Conservation (phyloP, 345 rosid species). For the Hibiscus mutabilis region DNA sequence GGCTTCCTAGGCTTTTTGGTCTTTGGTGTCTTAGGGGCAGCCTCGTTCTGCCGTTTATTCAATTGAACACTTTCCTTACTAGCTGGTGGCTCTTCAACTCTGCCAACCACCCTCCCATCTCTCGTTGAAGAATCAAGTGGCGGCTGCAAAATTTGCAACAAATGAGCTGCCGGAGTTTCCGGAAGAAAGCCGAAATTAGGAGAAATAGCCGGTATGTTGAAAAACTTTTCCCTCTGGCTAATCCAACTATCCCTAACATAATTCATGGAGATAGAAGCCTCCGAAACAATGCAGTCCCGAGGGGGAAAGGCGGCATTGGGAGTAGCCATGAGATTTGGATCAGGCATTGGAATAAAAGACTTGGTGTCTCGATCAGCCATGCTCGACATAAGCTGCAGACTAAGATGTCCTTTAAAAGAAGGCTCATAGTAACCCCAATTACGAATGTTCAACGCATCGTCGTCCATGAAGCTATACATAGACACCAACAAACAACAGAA, state of each 20-base stretch:
- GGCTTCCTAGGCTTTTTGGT: slow-evolving; percentile 81
- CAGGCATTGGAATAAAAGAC: slow-evolving; percentile 63
- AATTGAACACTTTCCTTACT: slow-evolving; percentile 38
- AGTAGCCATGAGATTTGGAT: slow-evolving; percentile 49
- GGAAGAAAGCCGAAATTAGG: slow-evolving; percentile 46
- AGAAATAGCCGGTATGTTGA: slow-evolving; percentile 43
- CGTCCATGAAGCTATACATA: slow-evolving; percentile 58
- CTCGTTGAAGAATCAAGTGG: slow-evolving; percentile 42
- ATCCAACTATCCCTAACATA: slow-evolving; percentile 64
- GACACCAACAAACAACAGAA: slow-evolving; percentile 1
- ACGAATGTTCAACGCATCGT: slow-evolving; percentile 64
- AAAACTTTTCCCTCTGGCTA: slow-evolving; percentile 62
- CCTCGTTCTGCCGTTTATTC: slow-evolving; percentile 61
- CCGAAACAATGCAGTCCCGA: slow-evolving; percentile 49
- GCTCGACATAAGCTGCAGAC: slow-evolving; percentile 77
- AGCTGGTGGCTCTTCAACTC: slow-evolving; percentile 43
- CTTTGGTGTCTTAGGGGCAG: slow-evolving; percentile 48
- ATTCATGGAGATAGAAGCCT: slow-evolving; percentile 51
- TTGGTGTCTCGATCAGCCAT: slow-evolving; percentile 69
- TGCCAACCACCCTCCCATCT: slow-evolving; percentile 40
- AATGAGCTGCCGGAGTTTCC: slow-evolving; percentile 54
- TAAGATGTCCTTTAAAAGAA: slow-evolving; percentile 54
- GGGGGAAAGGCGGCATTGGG: slow-evolving; percentile 46
- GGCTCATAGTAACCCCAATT: slow-evolving; percentile 88
- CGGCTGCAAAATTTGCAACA: slow-evolving; percentile 58